Base-by-base conservation (phyloP, 768 basidiomycete species). In the Nevesoporus exiguus region DNA sequence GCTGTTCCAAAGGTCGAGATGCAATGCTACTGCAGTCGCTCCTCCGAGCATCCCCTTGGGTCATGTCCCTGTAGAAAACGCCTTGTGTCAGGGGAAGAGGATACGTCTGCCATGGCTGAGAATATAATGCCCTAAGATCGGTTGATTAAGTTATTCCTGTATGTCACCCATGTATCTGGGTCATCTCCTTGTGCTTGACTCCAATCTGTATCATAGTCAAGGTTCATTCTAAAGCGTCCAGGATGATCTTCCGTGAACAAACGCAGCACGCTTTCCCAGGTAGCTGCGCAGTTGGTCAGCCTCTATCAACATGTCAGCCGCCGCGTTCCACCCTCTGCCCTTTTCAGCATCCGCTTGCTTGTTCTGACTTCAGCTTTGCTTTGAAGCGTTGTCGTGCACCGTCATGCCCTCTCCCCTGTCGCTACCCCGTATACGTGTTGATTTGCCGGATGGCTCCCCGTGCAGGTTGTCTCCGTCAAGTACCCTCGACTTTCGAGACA, bases 101-200 rank as follows among this genome's bases (percentile, higher is more conserved):
- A 57, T 61, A 34, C 66, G 64, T 51, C 54, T 72, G 17, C 61
- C 64, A 39, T 72, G 70, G 66, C 47, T 69, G 51, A 71, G 60
- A 59, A 56, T 66, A 27, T 72, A 54, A 68, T 61, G 34, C 33
- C 40, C 34, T 54, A n/a, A 29, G 44, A 56, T 55, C 6, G 21
- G 29, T 25, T 37, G 46, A 51, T 33, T 21, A 33, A n/a, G n/a
- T 55, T 55, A 27, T 56, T 54, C 51, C 47, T 57, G 67, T 69
- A 64, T 60, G 62, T 62, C 54, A 39, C 46, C 15, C 52, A 39
- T 69, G 60, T 62, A 62, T 60, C 42, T 56, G 49, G 54, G 47
- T 57, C 27, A 21, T 48, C 41, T 48, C 31, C 44, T 11, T 40
- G 34, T 56, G 47, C 43, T 58, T 55, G 24, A 61, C 56, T 48